Evolutionary conservation across 1,284 basidiomycete species (phyloP).

Genomic region (Sporisorium sorghi): DNA sequence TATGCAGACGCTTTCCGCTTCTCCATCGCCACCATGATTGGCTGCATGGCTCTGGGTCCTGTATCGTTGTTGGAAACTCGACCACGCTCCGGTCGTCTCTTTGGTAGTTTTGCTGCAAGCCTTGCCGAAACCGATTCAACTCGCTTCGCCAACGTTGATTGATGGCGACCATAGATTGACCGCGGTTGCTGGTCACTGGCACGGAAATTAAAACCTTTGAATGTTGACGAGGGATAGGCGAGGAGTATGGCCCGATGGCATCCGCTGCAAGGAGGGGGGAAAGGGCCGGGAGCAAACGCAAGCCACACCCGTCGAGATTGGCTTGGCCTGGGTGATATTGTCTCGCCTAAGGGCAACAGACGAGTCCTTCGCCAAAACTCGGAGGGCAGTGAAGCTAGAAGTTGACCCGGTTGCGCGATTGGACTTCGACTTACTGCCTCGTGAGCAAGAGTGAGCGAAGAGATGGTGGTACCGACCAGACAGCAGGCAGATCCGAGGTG

Average conservation of each 20-base stretch:
- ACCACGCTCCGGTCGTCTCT: too few species aligned
- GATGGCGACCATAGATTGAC: too few species aligned
- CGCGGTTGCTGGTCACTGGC: not conserved
- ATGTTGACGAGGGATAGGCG: not conserved
- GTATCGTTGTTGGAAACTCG: too few species aligned
- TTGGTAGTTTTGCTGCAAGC: not conserved
- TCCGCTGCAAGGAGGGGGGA: not conserved
- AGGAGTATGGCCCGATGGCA: not conserved
- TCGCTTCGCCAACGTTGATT: not conserved
- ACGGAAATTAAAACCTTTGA: not conserved
- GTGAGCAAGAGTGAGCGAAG: too few species aligned
- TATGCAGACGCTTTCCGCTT: not conserved
- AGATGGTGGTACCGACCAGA: too few species aligned
- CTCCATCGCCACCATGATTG: too few species aligned
- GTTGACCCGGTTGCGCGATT: not conserved
- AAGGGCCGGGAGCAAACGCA: not conserved
- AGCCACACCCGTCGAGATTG: too few species aligned
- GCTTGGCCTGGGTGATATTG: not conserved
- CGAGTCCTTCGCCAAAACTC: not conserved
- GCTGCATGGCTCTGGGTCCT: too few species aligned
- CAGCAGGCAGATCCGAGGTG: too few species aligned
- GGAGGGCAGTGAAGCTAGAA: not conserved
- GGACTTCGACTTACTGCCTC: too few species aligned
- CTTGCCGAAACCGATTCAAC: not conserved
- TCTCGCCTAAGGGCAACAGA: not conserved